Evolutionary conservation across 495 filamentous ascomycete genomes (phyloP).

Genomic region (Aspergillus funiculosus): DNA sequence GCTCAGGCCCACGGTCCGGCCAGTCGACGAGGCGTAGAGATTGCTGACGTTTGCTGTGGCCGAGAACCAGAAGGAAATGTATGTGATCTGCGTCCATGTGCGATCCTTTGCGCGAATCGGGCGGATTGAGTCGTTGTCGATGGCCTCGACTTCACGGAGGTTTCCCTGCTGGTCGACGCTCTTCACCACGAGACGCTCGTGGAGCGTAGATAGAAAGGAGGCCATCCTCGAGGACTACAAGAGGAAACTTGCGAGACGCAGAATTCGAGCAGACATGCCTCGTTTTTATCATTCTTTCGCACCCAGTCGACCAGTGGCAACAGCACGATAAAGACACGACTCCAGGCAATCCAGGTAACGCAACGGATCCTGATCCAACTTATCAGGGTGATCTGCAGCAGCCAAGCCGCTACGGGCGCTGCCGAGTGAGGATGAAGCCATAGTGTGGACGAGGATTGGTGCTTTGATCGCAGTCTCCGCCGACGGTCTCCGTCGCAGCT

Average conservation of each 20-base stretch:
- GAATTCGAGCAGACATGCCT: background rate
- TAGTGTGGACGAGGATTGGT: background rate
- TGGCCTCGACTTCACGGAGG: conserved; percentile 17
- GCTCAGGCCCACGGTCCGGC: conserved; percentile 29
- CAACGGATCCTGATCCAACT: too few relatives aligned
- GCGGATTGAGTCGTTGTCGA: conserved; percentile 37
- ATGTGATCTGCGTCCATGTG: conserved; percentile 35
- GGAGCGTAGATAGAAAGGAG: conserved; percentile 15
- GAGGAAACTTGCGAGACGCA: background rate
- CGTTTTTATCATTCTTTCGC: background rate
- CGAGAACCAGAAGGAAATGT: conserved; percentile 37
- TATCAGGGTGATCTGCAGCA: too few relatives aligned
- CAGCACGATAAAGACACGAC: too few relatives aligned
- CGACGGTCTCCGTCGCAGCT: background rate
- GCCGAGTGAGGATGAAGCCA: too few relatives aligned
- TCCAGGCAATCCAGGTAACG: too few relatives aligned
- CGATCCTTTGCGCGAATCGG: conserved; percentile 29
- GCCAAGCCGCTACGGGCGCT: too few relatives aligned
- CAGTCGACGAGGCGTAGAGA: conserved; percentile 32
- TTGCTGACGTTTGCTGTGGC: conserved; percentile 38
- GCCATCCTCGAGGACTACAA: conserved; percentile 3
- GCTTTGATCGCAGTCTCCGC: background rate
- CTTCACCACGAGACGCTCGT: conserved; percentile 20
- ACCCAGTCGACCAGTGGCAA: too few relatives aligned
- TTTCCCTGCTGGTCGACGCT: conserved; percentile 20